These are phyloP conservation scores for Clavulina sp. DNA, from an alignment of 768 basidiomycete genomes.

Conservation along the genomic window DNA sequence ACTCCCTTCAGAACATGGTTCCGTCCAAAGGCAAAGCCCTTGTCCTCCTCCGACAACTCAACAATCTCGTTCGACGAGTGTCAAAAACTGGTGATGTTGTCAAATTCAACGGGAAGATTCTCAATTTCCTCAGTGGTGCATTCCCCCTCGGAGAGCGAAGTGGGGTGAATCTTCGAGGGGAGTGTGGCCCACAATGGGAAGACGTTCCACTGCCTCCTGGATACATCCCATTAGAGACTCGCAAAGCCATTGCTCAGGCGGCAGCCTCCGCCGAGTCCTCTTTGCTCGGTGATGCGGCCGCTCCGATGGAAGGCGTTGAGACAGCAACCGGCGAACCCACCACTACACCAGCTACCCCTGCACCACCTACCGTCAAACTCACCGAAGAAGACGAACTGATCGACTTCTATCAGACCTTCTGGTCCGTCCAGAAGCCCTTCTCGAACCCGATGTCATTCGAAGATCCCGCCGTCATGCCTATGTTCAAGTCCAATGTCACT, in stretches of 20 bases:
- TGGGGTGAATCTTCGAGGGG: constrained; percentile 80
- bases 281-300: no score
- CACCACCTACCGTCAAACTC: constrained; percentile 6
- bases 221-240: constrained; percentile 19
- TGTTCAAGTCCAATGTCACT: constrained; percentile 54
- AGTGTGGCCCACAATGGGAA: constrained; percentile 63
- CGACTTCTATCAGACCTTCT: constrained; percentile 80
- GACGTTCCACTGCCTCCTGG: constrained; percentile 17
- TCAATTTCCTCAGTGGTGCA: constrained; percentile 69
- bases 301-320: constrained; percentile 22
- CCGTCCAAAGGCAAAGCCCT: constrained; percentile 83
- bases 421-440: constrained; percentile 75
- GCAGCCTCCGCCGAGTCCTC: no score
- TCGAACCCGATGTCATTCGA: constrained; percentile 62
- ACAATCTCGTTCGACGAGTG: constrained; percentile 70
- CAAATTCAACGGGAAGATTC: constrained; percentile 75
- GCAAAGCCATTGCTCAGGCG: no score
- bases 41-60: constrained; percentile 63
- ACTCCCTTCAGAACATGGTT: constrained; percentile 35
- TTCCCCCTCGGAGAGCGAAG: constrained; percentile 80
- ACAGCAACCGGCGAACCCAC: constrained; percentile 1
- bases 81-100: constrained; percentile 77
- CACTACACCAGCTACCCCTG: constrained; percentile 9
- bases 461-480: constrained; percentile 32
- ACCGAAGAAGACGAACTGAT: constrained; percentile 32